A percentile compares a stretch with the other conserved stretches of the same genome.
Evolutionary conservation across 2,329 filamentous ascomycete genomes (phyloP).

Genomic region (Colletotrichum tropicale): DNA sequence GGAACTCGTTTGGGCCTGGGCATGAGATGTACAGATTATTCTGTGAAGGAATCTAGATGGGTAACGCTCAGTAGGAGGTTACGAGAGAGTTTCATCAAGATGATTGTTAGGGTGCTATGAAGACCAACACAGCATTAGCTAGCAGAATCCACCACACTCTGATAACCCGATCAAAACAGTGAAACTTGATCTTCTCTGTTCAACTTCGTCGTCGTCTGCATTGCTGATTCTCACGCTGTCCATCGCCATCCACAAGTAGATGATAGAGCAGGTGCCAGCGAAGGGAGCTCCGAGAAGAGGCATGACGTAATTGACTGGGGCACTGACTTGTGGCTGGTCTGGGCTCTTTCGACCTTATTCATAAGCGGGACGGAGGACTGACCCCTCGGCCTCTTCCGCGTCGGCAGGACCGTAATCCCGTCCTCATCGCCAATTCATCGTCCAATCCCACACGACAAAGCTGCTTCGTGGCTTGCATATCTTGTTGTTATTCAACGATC

Average conservation of each 20-base stretch:
- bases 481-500: not conserved
- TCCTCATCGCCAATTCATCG: not conserved
- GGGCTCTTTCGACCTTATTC: not conserved
- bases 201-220: not conserved
- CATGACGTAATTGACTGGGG: not conserved
- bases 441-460: not conserved
- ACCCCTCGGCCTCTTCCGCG: not conserved
- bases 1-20: not conserved
- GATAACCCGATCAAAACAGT: not conserved
- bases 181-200: not conserved
- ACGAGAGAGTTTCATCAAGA: not conserved
- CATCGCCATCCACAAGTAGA: not conserved
- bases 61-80: not conserved
- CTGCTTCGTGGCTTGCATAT: not conserved
- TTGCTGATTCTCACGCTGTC: not conserved
- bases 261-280: not conserved
- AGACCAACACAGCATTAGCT: not conserved
- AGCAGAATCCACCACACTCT: not conserved
- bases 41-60: not conserved
- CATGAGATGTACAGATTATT: not conserved
- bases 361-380: not conserved
- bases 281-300: not conserved
- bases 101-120: not conserved
- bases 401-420: not conserved
- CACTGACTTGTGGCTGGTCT: not conserved